Base-by-base conservation (phyloP, 176 grass and related monocot species). In the bread wheat (Triticum aestivum) region DNA sequence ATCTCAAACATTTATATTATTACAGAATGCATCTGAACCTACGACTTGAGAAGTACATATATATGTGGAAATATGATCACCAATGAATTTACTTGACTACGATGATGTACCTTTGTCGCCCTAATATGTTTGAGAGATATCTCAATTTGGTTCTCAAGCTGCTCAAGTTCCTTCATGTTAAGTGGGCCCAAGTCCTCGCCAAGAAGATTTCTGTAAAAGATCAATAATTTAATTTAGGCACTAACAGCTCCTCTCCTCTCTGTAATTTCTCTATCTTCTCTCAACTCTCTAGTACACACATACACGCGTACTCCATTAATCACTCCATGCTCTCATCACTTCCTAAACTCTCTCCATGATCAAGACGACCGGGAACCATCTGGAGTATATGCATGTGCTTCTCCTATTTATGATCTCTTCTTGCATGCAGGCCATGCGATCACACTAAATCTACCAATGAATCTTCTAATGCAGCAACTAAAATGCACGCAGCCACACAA, bases 141-240 rank as follows among this genome's bases (percentile, higher is more conserved):
- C 81, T 97, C 95, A 63, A 97, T 87, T 77, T 95, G 92, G 62
- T 93, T 90, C 72, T 97, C 95, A 76, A 97, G 95, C 75, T 87
- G 89, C 18, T 95, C 95, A 44, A 97, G 92, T 24, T 97, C 92
- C 61, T 94, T 90, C 24, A 84, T 83, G 75, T 70, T 91, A 79
- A 97, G 90, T 71, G 87, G 83, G 30, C 85, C 90, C 85, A 97
- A 93, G 83, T 95, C 92, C 41, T 97, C 95, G 8, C 95, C 92
- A 88, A 97, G 95, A 79, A 95, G 91, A 81, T 97, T 97, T 89
- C 95, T 97, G 62, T 32, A 83, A 1, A 77, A 67, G 64, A 14
- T 49, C 2, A 51, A 45, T 38, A 56, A 58, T 3, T 58, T 58
- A 56, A 56, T 2, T 18, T 59, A 59, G 7, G 56, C 56, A 21